phyloP scores from a whole-genome alignment of 495 filamentous ascomycete genomes.

The Eremomyces bilateralis region DNA sequence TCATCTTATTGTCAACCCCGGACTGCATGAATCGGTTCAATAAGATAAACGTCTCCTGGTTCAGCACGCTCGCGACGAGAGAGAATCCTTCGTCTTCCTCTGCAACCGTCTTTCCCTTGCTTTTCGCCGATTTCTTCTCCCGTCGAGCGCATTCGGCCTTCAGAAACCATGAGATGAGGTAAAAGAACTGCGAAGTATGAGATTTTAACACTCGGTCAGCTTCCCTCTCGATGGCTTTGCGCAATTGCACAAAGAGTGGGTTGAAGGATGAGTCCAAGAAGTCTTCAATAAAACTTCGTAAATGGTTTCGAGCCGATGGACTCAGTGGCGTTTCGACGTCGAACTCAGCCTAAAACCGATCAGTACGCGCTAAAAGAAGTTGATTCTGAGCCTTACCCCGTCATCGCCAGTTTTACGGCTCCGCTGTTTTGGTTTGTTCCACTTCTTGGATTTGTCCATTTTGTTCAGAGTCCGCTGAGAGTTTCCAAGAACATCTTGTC shows the following conservation, averaged over 20 bases:
- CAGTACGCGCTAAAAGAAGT: too few species aligned
- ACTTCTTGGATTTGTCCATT: slow-evolving; percentile 84
- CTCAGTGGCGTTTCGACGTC: slow-evolving; percentile 48
- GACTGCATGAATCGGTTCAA: slow-evolving; percentile 66
- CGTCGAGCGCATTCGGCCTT: slow-evolving; percentile 66
- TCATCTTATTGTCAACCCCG: slow-evolving; percentile 57
- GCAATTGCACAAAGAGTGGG: slow-evolving; percentile 66
- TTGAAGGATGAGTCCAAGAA: slow-evolving; percentile 95
- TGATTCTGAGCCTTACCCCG: too few species aligned
- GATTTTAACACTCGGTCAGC: slow-evolving; percentile 55
- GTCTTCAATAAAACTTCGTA: slow-evolving; percentile 71
- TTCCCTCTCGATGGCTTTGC: slow-evolving; percentile 80
- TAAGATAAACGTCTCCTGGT: slow-evolving; percentile 78
- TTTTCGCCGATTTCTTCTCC: slow-evolving; percentile 20
- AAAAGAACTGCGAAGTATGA: slow-evolving; percentile 73
- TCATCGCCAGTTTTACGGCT: slow-evolving; percentile 41
- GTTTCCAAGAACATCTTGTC: slow-evolving; percentile 62
- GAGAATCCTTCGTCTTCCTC: slow-evolving; percentile 57
- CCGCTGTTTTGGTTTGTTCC: slow-evolving; percentile 53
- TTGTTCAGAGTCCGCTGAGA: slow-evolving; percentile 51
- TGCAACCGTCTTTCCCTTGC: slow-evolving; percentile 4
- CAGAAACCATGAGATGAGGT: slow-evolving; percentile 84
- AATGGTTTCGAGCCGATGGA: slow-evolving; percentile 40
- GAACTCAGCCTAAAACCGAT: too few species aligned
- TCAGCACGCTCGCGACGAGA: slow-evolving; percentile 69